Conservation (phyloP, 192 early-diverging fungal genomes). For the Gamsiella multidivaricata region DNA sequence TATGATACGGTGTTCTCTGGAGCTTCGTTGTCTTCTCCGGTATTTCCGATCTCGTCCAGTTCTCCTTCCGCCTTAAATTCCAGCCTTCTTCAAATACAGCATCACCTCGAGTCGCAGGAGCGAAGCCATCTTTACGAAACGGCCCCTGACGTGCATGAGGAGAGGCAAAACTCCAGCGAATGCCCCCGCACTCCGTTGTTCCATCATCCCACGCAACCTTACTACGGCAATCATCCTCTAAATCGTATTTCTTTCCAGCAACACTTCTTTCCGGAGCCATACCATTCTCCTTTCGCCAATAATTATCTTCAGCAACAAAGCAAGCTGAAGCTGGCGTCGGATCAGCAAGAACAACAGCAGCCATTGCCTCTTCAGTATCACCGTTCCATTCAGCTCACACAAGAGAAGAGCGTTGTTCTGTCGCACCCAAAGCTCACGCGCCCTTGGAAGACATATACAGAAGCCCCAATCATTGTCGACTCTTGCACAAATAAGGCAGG, state of each 20-base stretch:
- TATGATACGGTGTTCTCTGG: background rate
- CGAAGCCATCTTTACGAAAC: constrained; percentile 8
- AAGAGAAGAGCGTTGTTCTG: constrained; percentile 6
- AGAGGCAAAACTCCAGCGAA: background rate
- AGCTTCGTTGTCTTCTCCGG: background rate
- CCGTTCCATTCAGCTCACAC: background rate
- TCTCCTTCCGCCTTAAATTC: too few species aligned
- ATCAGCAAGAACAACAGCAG: constrained; percentile 9
- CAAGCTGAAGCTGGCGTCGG: background rate
- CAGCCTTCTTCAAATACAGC: background rate
- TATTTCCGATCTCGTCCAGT: too few species aligned
- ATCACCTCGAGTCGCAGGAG: background rate
- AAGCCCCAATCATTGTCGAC: too few species aligned
- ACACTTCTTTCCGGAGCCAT: background rate
- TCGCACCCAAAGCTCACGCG: constrained; percentile 13
- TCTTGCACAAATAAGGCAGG: too few species aligned
- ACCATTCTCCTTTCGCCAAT: background rate
- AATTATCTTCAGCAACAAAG: background rate
- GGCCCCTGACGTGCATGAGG: background rate
- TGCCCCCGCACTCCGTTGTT: constrained; percentile 1
- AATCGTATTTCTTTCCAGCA: constrained; percentile 12
- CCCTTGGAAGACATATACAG: too few species aligned
- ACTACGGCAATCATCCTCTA: constrained; percentile 17
- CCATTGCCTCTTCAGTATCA: constrained; percentile 6
- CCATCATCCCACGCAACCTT: constrained; percentile 14